phyloP scores from a whole-genome alignment of 2,329 filamentous ascomycete genomes.

The Pleomassaria siparia region DNA sequence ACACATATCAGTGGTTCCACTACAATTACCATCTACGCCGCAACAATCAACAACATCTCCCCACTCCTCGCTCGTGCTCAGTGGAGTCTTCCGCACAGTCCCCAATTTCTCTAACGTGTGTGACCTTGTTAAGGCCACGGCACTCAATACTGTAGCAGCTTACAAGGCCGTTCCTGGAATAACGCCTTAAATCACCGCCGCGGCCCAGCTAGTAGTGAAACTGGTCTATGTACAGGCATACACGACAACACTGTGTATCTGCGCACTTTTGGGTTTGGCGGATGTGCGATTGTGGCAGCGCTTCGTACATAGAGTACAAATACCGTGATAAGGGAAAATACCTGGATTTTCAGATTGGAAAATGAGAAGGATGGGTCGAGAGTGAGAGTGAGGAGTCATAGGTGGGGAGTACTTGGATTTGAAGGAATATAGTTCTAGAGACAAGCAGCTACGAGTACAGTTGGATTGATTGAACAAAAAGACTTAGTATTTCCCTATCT shows the following conservation, averaged over 20 bases:
- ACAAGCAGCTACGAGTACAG: no score
- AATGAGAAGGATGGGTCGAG: constrained; percentile 7
- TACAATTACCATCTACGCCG: constrained; percentile 10
- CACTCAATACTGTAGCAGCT: constrained; percentile 8
- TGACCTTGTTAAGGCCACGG: constrained; percentile 7
- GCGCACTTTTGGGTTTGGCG: constrained; percentile 8
- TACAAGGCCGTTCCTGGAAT: constrained; percentile 11
- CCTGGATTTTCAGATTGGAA: constrained; percentile 10
- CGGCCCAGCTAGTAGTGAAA: constrained; percentile 11
- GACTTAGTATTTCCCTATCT: no score
- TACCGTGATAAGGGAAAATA: constrained; percentile 9
- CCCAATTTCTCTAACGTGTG: constrained; percentile 7
- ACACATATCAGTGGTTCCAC: constrained; percentile 8
- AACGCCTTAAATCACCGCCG: constrained; percentile 4
- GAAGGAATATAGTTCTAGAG: no score
- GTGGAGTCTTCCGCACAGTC: constrained; percentile 3
- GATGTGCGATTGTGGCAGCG: constrained; percentile 7
- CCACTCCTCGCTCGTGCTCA: constrained; percentile 1
- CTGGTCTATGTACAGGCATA: constrained; percentile 11
- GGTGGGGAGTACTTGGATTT: background rate
- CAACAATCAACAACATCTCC: constrained; percentile 12
- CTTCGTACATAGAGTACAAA: constrained; percentile 9
- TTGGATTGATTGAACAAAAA: no score
- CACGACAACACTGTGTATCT: constrained; percentile 9
- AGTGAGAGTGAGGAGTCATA: constrained; percentile 1